These are phyloP conservation scores for Aspergillus novofumigatus DNA, from an alignment of 2,329 filamentous ascomycete species.

Conservation along the genomic window DNA sequence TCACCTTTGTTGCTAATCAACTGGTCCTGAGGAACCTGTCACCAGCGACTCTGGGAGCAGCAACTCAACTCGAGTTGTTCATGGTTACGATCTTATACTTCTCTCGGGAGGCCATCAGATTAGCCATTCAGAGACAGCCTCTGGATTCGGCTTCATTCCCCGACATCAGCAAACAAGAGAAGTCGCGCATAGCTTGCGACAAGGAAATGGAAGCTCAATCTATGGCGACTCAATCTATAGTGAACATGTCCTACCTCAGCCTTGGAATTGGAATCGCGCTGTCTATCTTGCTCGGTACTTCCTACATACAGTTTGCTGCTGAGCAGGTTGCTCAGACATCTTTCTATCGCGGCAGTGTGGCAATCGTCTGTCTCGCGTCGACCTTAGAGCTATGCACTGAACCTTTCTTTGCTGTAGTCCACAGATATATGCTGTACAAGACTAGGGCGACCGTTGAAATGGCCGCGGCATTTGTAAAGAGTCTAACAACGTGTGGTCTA, in stretches of 20 bases:
- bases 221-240: conserved; percentile 61
- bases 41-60: conserved; percentile 75
- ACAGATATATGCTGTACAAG: conserved; percentile 74
- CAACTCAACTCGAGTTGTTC: conserved; percentile 88
- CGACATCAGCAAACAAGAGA: conserved; percentile 10
- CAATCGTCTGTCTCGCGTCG: conserved; percentile 54
- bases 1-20: conserved; percentile 92
- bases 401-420: conserved; percentile 83
- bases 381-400: conserved; percentile 77
- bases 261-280: conserved; percentile 64
- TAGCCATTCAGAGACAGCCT: conserved; percentile 80
- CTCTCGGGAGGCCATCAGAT: conserved; percentile 80
- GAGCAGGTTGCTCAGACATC: conserved; percentile 54
- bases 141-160: conserved; percentile 22
- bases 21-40: conserved; percentile 82
- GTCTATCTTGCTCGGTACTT: conserved; percentile 59
- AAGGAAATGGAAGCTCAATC: conserved; percentile 19
- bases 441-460: conserved; percentile 79
- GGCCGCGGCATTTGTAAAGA: conserved; percentile 73
- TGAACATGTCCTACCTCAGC: conserved; percentile 84
- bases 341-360: conserved; percentile 57
- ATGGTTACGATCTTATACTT: conserved; percentile 94
- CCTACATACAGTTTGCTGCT: conserved; percentile 59
- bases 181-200: conserved; percentile 5
- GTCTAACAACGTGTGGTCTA: conserved; percentile 66